These are phyloP conservation scores for Aureobasidium pullulans DNA, from an alignment of 2,329 filamentous ascomycete species.

Conservation along the genomic window DNA sequence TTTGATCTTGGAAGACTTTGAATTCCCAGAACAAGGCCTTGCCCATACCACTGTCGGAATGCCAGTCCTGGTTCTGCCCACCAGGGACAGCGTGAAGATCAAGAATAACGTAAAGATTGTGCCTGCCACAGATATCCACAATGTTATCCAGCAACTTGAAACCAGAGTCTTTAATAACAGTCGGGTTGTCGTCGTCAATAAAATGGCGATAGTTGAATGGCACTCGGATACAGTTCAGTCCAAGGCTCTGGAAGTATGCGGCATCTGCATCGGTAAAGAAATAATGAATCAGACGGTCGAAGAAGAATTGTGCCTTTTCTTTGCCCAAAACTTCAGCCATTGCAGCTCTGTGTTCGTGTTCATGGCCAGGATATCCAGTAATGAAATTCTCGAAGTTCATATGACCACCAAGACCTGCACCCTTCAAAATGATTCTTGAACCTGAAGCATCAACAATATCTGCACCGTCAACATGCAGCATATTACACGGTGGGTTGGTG, in stretches of 20 bases:
- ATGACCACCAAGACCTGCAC: slow-evolving; percentile 30
- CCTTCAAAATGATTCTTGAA: slow-evolving; percentile 39
- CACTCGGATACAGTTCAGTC: slow-evolving; percentile 49
- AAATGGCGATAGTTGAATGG: slow-evolving; percentile 54
- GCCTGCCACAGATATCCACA: slow-evolving; percentile 37
- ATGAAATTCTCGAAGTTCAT: slow-evolving; percentile 52
- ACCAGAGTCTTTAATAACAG: slow-evolving; percentile 37
- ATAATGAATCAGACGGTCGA: slow-evolving; percentile 45
- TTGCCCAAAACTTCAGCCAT: slow-evolving; percentile 45
- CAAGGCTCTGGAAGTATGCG: slow-evolving; percentile 46
- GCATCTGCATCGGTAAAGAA: slow-evolving; percentile 53
- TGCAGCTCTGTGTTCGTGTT: slow-evolving; percentile 46
- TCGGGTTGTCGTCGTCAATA: slow-evolving; percentile 43
- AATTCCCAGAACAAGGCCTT: slow-evolving; percentile 38
- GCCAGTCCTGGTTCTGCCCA: slow-evolving; percentile 43
- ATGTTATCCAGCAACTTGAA: slow-evolving; percentile 43
- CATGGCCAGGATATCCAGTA: slow-evolving; percentile 50
- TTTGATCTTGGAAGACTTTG: slow-evolving; percentile 41
- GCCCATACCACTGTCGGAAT: slow-evolving; percentile 38
- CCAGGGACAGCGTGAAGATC: slow-evolving; percentile 41
- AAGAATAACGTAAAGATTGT: slow-evolving; percentile 41
- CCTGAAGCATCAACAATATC: slow-evolving; percentile 40
- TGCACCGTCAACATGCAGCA: slow-evolving; percentile 35
- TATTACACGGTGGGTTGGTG: slow-evolving; percentile 14
- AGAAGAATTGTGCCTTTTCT: slow-evolving; percentile 51